Evolutionary conservation across 805 yeast species (phyloP).

Genomic region (Barnettozyma sucrosica): DNA sequence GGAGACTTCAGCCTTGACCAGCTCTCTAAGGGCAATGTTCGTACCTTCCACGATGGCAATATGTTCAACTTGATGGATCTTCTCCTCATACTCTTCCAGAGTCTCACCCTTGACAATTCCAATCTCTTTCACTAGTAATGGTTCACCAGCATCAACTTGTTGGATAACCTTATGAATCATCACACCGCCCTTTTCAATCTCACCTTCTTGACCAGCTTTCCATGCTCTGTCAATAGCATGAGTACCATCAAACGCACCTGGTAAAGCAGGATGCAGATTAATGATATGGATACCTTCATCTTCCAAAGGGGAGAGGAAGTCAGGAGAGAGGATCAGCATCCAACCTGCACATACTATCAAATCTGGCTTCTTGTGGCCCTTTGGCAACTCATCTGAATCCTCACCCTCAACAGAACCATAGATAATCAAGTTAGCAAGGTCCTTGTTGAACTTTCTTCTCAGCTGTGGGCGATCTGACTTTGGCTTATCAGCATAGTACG

Average conservation of each 20-base stretch:
- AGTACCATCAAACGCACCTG: slow-evolving; percentile 95
- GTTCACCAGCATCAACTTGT: slow-evolving; percentile 92
- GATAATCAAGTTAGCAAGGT: slow-evolving; percentile 65
- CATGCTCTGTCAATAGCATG: slow-evolving; percentile 96
- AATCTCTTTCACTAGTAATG: slow-evolving; percentile 76
- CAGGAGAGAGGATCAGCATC: slow-evolving; percentile 86
- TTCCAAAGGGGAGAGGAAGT: slow-evolving; percentile 62
- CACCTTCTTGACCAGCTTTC: slow-evolving; percentile 88
- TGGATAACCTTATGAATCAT: slow-evolving; percentile 97
- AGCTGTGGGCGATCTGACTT: slow-evolving; percentile 61
- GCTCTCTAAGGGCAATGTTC: slow-evolving; percentile 42
- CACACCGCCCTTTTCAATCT: slow-evolving; percentile 73
- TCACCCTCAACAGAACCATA: slow-evolving; percentile 37
- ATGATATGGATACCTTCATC: slow-evolving; percentile 68
- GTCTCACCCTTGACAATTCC: slow-evolving; percentile 67
- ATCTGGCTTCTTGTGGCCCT: slow-evolving; percentile 53
- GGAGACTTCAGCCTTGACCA: slow-evolving; percentile 7
- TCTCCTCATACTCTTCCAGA: slow-evolving; percentile 69
- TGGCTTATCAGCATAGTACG: slow-evolving; percentile 69
- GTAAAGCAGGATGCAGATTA: slow-evolving; percentile 94
- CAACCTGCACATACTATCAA: slow-evolving; percentile 97
- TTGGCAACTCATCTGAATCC: slow-evolving; percentile 15
- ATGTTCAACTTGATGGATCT: slow-evolving; percentile 85
- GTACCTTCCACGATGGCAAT: slow-evolving; percentile 92
- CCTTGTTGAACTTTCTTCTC: slow-evolving; percentile 68